Evolutionary conservation across 495 filamentous ascomycete species (phyloP), one percentile per base, ranked within the genome.

Genomic region (Baudoinia panamericana): DNA sequence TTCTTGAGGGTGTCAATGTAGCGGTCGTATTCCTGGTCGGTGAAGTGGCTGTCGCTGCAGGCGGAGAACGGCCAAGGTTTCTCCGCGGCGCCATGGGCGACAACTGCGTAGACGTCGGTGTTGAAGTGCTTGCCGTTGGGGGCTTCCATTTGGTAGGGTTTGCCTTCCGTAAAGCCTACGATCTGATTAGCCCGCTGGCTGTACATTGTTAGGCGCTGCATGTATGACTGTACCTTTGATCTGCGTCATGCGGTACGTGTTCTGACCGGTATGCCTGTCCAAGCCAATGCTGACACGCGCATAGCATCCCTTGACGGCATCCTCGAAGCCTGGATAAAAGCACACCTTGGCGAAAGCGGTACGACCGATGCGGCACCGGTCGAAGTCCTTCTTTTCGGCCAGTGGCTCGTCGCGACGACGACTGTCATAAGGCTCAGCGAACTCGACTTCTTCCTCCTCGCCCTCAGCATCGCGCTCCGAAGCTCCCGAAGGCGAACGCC

Each of bases 301-400:
- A 58, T 79, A 94, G 60, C 84, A 90, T 33, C 75, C 72, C 26
- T 69, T 72, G 42, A 95, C 78, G 21, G 78, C 71, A 23, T 84
- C 69, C 13, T 86, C 78, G 41, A 99, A 93, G 9, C 78, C 78
- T 16, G 90, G 90, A 45, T 82, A 83, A 64, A 90, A 94, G 64
- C 83, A 92, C 29, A 93, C 78, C 53, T 82, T 72, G 4, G 76
- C 77, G 50, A 96, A 86, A 50, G 81, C 78, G 45, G 64, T 74
- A 24, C 92, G 73, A 16, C 87, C 83, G 43, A 97, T 68, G 42
- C 82, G 75, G 43, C 82, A 70, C 33, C 80, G 76, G 51, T 94
- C 80, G 46, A 92, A 70, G 53, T 97, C 85, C 2, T 69, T 63
- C n/a, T 93, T 66, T 9, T 76, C 74, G 10, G 81, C 76, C 10